phyloP scores from a whole-genome alignment of 2,329 filamentous ascomycete genomes.

The Colletotrichum cereale region DNA sequence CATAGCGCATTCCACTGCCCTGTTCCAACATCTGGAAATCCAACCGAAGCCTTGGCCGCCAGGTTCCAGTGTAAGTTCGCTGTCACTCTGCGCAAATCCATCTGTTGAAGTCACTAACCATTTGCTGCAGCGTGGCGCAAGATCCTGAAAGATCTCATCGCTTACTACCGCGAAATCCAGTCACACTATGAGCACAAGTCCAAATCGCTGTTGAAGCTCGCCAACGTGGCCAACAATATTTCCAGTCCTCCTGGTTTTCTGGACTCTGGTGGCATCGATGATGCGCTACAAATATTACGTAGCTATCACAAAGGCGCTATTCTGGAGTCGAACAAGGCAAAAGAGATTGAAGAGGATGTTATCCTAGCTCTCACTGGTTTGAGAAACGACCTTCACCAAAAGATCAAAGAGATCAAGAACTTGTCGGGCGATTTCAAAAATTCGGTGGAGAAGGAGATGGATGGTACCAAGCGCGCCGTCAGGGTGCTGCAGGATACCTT shows the following conservation, averaged over 20 bases:
- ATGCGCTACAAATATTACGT: constrained; percentile 84
- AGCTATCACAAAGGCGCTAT: constrained; percentile 86
- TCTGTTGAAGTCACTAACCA: not conserved
- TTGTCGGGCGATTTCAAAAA: constrained; percentile 97
- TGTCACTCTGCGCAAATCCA: not conserved
- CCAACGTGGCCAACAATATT: constrained; percentile 86
- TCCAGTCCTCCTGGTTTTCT: constrained; percentile 81
- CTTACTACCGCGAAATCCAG: constrained; percentile 94
- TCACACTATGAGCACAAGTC: constrained; percentile 87
- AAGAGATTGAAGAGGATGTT: constrained; percentile 91
- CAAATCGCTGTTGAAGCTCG: constrained; percentile 85
- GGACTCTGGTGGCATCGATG: constrained; percentile 84
- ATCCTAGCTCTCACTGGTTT: constrained; percentile 88
- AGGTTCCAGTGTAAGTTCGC: constrained; percentile 83
- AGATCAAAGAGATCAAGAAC: constrained; percentile 98
- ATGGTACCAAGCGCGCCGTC: constrained; percentile 83
- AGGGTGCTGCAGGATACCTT: constrained; percentile 85
- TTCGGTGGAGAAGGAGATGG: constrained; percentile 94
- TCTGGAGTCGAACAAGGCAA: constrained; percentile 86
- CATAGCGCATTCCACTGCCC: constrained; percentile 92
- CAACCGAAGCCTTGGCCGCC: constrained; percentile 87
- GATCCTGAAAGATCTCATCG: constrained; percentile 91
- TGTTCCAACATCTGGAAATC: constrained; percentile 86
- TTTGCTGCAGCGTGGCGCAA: constrained; percentile 84
- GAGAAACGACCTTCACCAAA: constrained; percentile 89